Evolutionary conservation across 1,139 yeast genomes (phyloP).

Genomic region (Blastobotrys persicus): DNA sequence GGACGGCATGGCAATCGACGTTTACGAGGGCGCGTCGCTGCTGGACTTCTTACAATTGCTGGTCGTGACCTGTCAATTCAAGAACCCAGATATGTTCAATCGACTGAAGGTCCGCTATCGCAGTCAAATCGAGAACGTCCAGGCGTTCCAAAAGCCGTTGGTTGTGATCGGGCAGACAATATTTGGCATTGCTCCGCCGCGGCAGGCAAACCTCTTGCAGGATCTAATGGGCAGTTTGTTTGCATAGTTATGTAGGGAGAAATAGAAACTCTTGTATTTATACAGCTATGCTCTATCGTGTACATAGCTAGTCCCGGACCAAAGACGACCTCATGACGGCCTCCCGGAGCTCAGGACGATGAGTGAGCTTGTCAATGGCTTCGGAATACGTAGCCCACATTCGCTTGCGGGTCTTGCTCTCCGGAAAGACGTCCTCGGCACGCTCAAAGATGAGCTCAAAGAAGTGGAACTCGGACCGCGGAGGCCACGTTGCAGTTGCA

Average conservation of each 20-base stretch:
- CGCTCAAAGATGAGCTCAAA: conserved; percentile 66
- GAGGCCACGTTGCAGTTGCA: conserved; percentile 43
- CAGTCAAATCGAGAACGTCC: conserved; percentile 45
- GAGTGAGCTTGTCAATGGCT: conserved; percentile 66
- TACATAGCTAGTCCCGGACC: conserved; percentile 10
- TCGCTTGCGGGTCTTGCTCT: conserved; percentile 55
- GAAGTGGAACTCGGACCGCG: conserved; percentile 79
- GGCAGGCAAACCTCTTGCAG: conserved; percentile 67
- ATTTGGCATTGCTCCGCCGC: conserved; percentile 58
- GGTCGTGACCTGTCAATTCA: conserved; percentile 58
- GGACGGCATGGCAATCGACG: conserved; percentile 24
- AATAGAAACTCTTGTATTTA: too few relatives aligned
- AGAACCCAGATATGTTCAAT: conserved; percentile 48
- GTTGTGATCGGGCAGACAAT: conserved; percentile 46
- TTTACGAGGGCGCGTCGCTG: conserved; percentile 40
- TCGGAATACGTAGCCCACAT: conserved; percentile 75
- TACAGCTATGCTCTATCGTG: too few relatives aligned
- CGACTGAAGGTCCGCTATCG: conserved; percentile 57
- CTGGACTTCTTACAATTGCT: conserved; percentile 71
- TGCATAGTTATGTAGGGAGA: too few relatives aligned
- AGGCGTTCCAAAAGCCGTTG: conserved; percentile 35
- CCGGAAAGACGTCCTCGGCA: conserved; percentile 73
- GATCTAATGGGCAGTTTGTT: conserved; percentile 84
- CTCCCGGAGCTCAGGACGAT: conserved; percentile 65
- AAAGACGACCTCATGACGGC: conserved; percentile 57